Conservation (phyloP, 768 basidiomycete genomes). For the Psilocybe azurescens region DNA sequence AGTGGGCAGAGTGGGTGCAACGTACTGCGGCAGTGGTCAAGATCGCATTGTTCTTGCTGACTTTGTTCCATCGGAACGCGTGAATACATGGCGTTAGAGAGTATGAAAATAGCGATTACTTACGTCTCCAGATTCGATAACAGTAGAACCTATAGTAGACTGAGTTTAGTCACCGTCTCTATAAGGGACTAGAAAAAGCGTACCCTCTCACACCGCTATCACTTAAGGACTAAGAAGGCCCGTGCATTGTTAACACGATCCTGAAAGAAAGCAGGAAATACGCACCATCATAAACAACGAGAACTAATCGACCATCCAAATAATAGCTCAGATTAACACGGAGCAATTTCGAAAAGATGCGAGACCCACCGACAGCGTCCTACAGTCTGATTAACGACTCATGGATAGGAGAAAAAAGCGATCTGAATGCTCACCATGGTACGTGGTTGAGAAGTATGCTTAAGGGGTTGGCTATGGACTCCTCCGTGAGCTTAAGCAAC, state of each 20-base stretch:
- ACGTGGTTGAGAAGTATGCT: not conserved
- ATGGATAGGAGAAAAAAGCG: not conserved
- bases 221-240: not conserved
- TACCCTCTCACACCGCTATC: slow-evolving; percentile 6
- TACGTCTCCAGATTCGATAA: slow-evolving; percentile 9
- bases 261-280: not conserved
- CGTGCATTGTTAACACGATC: not conserved
- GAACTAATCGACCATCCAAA: not conserved
- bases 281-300: slow-evolving; percentile 8
- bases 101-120: not conserved
- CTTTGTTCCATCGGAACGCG: not conserved
- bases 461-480: slow-evolving; percentile 1
- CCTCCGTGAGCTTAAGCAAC: not conserved
- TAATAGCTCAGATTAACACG: not conserved
- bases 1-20: not conserved
- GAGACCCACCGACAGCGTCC: slow-evolving; percentile 1
- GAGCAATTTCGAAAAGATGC: not conserved
- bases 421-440: not conserved
- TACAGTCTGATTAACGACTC: not conserved
- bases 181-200: not conserved
- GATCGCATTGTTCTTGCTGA: slow-evolving; percentile 1
- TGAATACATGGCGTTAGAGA: not conserved
- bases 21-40: not conserved
- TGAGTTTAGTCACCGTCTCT: not conserved
- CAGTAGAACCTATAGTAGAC: not conserved